phyloP scores from a whole-genome alignment of 73 alveolate genomes.

The Symbiodinium natans region DNA sequence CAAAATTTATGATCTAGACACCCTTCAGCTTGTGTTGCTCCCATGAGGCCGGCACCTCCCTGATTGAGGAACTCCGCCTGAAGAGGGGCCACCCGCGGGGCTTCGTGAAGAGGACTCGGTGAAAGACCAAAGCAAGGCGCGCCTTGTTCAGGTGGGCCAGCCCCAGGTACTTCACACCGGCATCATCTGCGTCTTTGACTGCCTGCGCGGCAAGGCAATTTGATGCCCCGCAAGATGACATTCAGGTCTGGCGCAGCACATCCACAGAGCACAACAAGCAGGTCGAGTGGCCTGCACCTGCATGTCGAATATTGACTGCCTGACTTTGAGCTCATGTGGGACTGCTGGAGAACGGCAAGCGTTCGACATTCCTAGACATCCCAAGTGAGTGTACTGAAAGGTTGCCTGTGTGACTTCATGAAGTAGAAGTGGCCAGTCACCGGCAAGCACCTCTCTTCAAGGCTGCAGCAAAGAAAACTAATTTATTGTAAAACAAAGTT shows the following conservation, averaged over 20 bases:
- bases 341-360: no score
- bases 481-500: no score
- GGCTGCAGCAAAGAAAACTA: no score
- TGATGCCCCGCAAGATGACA: no score
- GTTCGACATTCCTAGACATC: no score
- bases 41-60: slow-evolving; percentile 16
- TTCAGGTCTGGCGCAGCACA: no score
- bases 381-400: not conserved
- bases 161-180: slow-evolving; percentile 68
- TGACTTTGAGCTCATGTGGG: not conserved
- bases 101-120: no score
- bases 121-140: no score
- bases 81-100: no score
- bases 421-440: slow-evolving; percentile 93
- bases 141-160: slow-evolving; percentile 83
- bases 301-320: slow-evolving; percentile 77
- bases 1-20: not conserved
- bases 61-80: slow-evolving; percentile 45
- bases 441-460: slow-evolving; percentile 41
- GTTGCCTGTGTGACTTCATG: slow-evolving; percentile 92
- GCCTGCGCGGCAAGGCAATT: slow-evolving; percentile 63
- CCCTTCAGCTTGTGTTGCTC: not conserved
- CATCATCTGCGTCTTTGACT: slow-evolving; percentile 85
- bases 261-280: no score
- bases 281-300: slow-evolving; percentile 55